Evolutionary conservation across 2,329 filamentous ascomycete genomes (phyloP).

Genomic region (Metarhizium album): DNA sequence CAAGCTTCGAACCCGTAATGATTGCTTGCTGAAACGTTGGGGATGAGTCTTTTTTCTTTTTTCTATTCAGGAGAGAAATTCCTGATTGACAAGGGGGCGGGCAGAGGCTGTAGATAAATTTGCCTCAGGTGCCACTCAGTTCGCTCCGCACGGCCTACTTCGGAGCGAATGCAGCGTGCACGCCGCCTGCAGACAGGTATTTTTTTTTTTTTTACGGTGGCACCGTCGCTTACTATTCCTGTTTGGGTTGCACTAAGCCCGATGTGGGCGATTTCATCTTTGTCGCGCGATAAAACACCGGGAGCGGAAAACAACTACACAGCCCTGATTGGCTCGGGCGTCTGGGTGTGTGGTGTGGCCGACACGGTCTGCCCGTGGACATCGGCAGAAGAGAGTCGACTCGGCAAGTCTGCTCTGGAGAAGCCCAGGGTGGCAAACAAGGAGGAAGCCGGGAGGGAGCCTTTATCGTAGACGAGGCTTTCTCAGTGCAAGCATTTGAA

Average conservation of each 20-base stretch:
- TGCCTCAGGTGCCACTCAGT: slow-evolving; percentile 1
- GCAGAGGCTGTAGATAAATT: slow-evolving; percentile 5
- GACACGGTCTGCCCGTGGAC: not conserved
- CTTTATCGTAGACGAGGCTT: no score
- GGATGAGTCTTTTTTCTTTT: not conserved
- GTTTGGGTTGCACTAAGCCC: slow-evolving; percentile 1
- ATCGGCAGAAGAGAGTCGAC: not conserved
- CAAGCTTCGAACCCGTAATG: not conserved
- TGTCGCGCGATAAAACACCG: slow-evolving; percentile 10
- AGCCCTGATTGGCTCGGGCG: slow-evolving; percentile 6
- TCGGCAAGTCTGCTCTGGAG: not conserved
- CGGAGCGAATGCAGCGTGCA: not conserved
- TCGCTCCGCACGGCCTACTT: not conserved
- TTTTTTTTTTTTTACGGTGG: slow-evolving; percentile 4
- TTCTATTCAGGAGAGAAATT: not conserved
- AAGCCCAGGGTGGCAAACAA: not conserved
- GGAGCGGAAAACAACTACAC: slow-evolving; percentile 2
- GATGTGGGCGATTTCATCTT: not conserved
- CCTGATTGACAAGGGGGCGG: not conserved
- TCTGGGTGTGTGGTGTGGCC: not conserved
- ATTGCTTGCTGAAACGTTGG: not conserved
- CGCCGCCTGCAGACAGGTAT: slow-evolving; percentile 1
- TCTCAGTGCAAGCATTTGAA: no score
- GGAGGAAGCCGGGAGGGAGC: not conserved
- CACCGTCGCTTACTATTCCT: slow-evolving; percentile 7